phyloP scores from a whole-genome alignment of 352 stramenopile species.

The Pythium aphanidermatum region DNA sequence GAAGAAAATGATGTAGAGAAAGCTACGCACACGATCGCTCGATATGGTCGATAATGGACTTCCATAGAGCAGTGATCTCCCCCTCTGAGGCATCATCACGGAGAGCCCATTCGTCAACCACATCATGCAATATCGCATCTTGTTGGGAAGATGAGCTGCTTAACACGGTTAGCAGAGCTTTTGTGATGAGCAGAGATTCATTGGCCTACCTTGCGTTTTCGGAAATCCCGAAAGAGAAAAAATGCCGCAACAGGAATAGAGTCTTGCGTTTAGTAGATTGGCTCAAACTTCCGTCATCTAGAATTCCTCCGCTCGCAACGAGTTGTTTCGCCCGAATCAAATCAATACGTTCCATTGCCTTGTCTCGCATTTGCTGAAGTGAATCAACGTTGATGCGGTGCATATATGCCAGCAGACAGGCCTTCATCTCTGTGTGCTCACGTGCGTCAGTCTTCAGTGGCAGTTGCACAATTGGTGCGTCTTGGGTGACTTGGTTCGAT shows the following conservation, averaged over 20 bases:
- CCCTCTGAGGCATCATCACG: slow-evolving; percentile 27
- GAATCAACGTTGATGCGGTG: slow-evolving; percentile 57
- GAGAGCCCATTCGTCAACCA: slow-evolving; percentile 60
- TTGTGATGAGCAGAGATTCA: no score
- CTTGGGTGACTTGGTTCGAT: not conserved
- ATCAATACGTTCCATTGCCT: slow-evolving; percentile 31
- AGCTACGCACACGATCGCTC: slow-evolving; percentile 54
- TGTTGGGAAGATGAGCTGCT: slow-evolving; percentile 16
- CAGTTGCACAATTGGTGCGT: slow-evolving; percentile 8
- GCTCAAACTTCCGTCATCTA: slow-evolving; percentile 36
- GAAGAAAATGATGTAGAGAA: no score
- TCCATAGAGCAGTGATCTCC: slow-evolving; percentile 53
- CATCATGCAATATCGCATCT: slow-evolving; percentile 45
- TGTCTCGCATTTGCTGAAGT: slow-evolving; percentile 35
- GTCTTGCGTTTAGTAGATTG: slow-evolving; percentile 60
- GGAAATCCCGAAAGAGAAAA: slow-evolving; percentile 46
- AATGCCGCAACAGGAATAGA: slow-evolving; percentile 61
- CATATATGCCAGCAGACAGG: slow-evolving; percentile 58
- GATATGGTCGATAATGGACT: slow-evolving; percentile 56
- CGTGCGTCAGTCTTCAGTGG: slow-evolving; percentile 25
- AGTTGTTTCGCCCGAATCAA: slow-evolving; percentile 36
- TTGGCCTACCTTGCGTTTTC: slow-evolving; percentile 12
- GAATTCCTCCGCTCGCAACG: slow-evolving; percentile 25
- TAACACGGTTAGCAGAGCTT: no score
- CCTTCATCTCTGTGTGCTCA: slow-evolving; percentile 63